These are phyloP conservation scores for Arthrobotrys musiformis DNA, from an alignment of 2,329 filamentous ascomycete species.

Conservation along the genomic window DNA sequence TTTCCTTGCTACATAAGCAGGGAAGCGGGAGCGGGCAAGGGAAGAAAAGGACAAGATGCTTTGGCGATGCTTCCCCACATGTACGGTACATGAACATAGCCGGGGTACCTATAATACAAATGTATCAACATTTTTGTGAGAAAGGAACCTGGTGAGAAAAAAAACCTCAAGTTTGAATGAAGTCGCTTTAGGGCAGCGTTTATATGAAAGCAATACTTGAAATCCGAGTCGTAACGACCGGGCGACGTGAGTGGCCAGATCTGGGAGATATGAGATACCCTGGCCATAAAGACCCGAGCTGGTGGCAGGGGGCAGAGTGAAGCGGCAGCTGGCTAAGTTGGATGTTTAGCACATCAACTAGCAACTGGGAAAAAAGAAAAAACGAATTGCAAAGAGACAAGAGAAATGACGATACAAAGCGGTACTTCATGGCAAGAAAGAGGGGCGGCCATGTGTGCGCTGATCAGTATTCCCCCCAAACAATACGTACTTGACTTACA, in stretches of 20 bases:
- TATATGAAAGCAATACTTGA: conserved; percentile 11
- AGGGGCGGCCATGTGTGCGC: conserved; percentile 44
- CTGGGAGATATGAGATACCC: conserved; percentile 43
- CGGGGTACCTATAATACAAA: conserved; percentile 15
- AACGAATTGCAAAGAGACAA: conserved; percentile 1
- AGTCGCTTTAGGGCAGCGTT: conserved; percentile 10
- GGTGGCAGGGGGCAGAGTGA: conserved; percentile 29
- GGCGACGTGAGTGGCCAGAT: conserved; percentile 32
- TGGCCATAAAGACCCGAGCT: conserved; percentile 46
- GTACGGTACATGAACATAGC: conserved; percentile 5
- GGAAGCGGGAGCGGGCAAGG: conserved; percentile 4
- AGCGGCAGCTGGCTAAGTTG: conserved; percentile 49
- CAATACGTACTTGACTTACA: neutral
- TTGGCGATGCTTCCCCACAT: conserved; percentile 31
- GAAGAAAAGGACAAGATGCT: conserved; percentile 9
- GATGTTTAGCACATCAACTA: neutral
- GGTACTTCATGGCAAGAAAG: conserved; percentile 40
- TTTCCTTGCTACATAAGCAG: neutral
- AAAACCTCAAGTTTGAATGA: conserved; percentile 16
- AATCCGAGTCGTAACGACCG: conserved; percentile 4
- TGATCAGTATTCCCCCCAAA: conserved; percentile 30
- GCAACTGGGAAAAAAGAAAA: conserved; percentile 7
- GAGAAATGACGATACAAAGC: conserved; percentile 53
- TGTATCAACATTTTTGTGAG: neutral
- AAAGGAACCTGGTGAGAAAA: neutral